Percentiles rank a stretch among this genome's conserved stretches.
phyloP scores from a whole-genome alignment of 2,329 filamentous ascomycete genomes.

The Trichoderma semiorbis region DNA sequence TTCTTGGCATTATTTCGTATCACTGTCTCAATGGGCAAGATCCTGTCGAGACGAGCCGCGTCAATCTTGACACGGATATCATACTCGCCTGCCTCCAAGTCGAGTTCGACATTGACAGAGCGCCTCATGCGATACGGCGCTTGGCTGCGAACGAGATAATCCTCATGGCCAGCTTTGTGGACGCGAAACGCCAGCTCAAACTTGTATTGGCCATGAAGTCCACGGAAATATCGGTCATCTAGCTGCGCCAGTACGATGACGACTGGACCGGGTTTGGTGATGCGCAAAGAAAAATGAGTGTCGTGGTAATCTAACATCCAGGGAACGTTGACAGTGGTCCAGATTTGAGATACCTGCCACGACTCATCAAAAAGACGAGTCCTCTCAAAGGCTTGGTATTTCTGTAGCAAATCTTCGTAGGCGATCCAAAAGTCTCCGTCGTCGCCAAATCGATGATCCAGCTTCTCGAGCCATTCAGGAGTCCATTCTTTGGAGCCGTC shows the following conservation, averaged over 20 bases:
- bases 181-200: constrained; percentile 54
- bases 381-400: constrained; percentile 56
- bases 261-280: constrained; percentile 47
- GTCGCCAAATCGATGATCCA: constrained; percentile 72
- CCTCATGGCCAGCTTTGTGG: constrained; percentile 47
- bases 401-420: constrained; percentile 56
- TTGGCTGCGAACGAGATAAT: constrained; percentile 54
- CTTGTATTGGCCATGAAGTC: constrained; percentile 53
- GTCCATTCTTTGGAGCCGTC: constrained; percentile 86
- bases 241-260: constrained; percentile 57
- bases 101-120: constrained; percentile 72
- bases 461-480: constrained; percentile 68
- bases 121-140: constrained; percentile 61
- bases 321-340: constrained; percentile 52
- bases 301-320: constrained; percentile 56
- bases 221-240: constrained; percentile 55
- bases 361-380: constrained; percentile 56
- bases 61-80: constrained; percentile 72
- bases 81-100: constrained; percentile 72
- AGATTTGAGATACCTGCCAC: constrained; percentile 48
- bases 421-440: constrained; percentile 66
- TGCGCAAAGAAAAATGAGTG: constrained; percentile 48
- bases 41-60: constrained; percentile 55
- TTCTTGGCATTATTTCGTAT: constrained; percentile 61
- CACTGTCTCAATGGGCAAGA: constrained; percentile 59